These are phyloP conservation scores for Carpinus viminea DNA, from an alignment of 306 rosid genomes.

Conservation along the genomic window DNA sequence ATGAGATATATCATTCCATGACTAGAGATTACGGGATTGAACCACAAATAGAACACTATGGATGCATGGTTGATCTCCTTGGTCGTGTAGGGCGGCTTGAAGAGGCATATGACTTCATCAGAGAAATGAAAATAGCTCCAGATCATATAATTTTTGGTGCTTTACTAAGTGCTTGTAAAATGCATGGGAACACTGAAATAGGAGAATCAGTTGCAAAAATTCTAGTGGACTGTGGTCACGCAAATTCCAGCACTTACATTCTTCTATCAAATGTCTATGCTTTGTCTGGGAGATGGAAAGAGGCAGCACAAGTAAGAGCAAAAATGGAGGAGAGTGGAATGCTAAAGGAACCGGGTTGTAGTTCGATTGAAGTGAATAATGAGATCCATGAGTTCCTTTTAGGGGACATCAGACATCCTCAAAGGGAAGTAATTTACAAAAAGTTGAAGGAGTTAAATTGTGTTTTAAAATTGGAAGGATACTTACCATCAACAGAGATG, in stretches of 20 bases:
- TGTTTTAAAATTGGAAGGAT: too few relatives aligned
- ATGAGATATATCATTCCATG: conserved; percentile 47
- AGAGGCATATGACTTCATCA: conserved; percentile 44
- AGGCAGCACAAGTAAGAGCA: conserved; percentile 34
- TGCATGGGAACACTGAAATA: too few relatives aligned
- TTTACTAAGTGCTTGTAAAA: too few relatives aligned
- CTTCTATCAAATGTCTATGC: conserved; percentile 47
- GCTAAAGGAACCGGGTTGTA: conserved; percentile 51
- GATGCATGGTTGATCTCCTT: conserved; percentile 59
- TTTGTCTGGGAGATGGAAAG: conserved; percentile 43
- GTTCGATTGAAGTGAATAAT: conserved; percentile 52
- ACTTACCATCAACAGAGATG: too few relatives aligned
- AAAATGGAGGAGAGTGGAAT: conserved; percentile 44
- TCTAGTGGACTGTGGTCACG: too few relatives aligned
- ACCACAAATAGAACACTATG: conserved; percentile 45
- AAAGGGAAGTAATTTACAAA: too few relatives aligned
- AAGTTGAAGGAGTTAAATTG: too few relatives aligned
- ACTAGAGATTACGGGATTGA: conserved; percentile 34
- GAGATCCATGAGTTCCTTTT: conserved; percentile 48
- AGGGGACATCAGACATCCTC: conserved; percentile 31
- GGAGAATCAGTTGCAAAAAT: too few relatives aligned
- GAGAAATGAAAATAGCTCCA: too few relatives aligned
- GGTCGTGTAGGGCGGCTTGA: conserved; percentile 45
- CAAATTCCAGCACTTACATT: conserved; percentile 31
- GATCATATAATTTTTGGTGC: too few relatives aligned